Evolutionary conservation across 169 alveolate species (phyloP), one percentile per base, ranked within the genome.

Genomic region (Perkinsus chesapeaki): DNA sequence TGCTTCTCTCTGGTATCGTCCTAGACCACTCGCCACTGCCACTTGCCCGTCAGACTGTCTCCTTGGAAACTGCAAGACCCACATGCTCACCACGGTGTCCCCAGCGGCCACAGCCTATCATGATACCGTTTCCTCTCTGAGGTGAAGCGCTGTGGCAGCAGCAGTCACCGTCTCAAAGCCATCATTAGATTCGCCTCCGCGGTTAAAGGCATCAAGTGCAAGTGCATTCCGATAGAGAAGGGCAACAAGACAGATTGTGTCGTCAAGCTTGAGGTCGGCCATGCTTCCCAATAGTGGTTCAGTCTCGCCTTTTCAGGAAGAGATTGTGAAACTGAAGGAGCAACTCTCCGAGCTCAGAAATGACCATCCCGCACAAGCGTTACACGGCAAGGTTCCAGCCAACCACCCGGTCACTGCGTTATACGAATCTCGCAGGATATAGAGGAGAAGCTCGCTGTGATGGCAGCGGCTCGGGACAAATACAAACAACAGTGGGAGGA

Each of bases 1-100:
- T 95, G 91, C 94, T 98, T 91, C 96, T 98, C 36, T 96, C 96
- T 27, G 82, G 82, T 60, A 23, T 16, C 37, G 3, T 60, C 31
- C 82, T 20, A 10, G 72, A 19, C 72, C 72, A 27, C 3, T 34
- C 82, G 82, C 27, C 37, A 16, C 37, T 60, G 23, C 82, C 23
- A 16, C 37, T 60, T 7, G 37, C 3, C 27, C 82, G 27, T 60
- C 27, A 93, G 98, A 97, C 90, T 95, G 98, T 16, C 93, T 98
- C 38, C 96, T 97, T 39, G 98, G 98, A 39, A 97, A 96, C 95
- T 92, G 97, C 60, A 96, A 96, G 92, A 97, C 98, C 27, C 95
- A 97, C 93, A 97, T 97, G 97, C 95, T 97, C 39, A 97, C 97
- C 91, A 96, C 97, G 73, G 92, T 97, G 73, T 93, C 96, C 47